These are phyloP conservation scores for Aspergillus piperis DNA, from an alignment of 2,329 filamentous ascomycete genomes.

Conservation along the genomic window DNA sequence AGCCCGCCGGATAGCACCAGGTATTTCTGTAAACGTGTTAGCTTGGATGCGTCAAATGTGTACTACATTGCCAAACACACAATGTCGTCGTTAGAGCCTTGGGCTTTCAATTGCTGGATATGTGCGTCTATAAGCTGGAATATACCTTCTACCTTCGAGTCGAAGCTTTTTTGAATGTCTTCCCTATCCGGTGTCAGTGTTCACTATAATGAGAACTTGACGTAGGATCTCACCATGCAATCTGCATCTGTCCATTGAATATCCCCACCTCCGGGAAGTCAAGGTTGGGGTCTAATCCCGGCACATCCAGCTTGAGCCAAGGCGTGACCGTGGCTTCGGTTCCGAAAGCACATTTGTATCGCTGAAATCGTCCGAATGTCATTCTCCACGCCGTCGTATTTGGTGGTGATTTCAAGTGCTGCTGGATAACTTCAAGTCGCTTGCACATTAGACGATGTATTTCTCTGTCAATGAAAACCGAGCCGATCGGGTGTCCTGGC, in stretches of 20 bases:
- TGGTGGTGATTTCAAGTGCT: constrained; percentile 21
- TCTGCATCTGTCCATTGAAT: constrained; percentile 32
- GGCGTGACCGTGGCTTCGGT: constrained; percentile 27
- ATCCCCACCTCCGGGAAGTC: constrained; percentile 31
- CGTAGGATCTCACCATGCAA: constrained; percentile 26
- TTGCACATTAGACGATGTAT: constrained; percentile 29
- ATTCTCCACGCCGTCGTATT: constrained; percentile 31
- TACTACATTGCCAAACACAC: constrained; percentile 11
- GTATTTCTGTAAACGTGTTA: constrained; percentile 24
- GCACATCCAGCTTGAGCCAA: constrained; percentile 32
- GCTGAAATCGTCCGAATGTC: constrained; percentile 34
- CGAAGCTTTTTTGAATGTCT: constrained; percentile 25
- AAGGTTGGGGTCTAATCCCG: constrained; percentile 20
- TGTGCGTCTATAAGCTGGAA: constrained; percentile 27
- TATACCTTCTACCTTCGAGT: constrained; percentile 33
- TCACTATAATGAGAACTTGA: too few relatives aligned
- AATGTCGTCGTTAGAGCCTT: constrained; percentile 30
- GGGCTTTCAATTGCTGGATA: constrained; percentile 25
- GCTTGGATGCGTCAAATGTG: not conserved
- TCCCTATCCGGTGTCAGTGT: constrained; percentile 11
- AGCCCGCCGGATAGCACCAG: constrained; percentile 38
- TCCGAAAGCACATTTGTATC: constrained; percentile 37
- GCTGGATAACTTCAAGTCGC: constrained; percentile 22
- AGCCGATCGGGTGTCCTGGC: constrained; percentile 38
- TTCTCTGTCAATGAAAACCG: constrained; percentile 36